A percentile compares a stretch with the other conserved stretches of the same genome.
Conservation (phyloP, 2,329 filamentous ascomycete genomes). For the Aspergillus alliaceus region DNA sequence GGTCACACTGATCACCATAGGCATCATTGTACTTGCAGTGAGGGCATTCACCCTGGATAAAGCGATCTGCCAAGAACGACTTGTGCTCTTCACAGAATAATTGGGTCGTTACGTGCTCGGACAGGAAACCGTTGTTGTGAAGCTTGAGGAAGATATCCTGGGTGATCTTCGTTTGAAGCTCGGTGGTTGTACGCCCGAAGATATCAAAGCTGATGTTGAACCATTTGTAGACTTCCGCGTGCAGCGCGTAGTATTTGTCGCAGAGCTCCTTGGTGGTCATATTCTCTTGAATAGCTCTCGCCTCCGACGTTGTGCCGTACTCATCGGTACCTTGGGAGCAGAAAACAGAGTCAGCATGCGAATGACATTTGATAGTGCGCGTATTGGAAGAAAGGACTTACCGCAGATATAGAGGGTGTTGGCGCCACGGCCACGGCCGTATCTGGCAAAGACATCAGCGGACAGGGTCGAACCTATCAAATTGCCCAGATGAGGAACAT, state of each 20-base stretch:
- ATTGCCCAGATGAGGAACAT: constrained; percentile 82
- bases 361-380: neutral
- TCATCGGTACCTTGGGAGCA: constrained; percentile 62
- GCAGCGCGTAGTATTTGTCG: constrained; percentile 87
- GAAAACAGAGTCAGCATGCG: no score
- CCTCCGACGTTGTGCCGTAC: constrained; percentile 94
- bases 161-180: constrained; percentile 86
- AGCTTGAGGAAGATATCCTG: constrained; percentile 87
- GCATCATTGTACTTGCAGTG: constrained; percentile 65
- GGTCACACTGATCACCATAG: constrained; percentile 72
- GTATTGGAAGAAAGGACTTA: constrained; percentile 28
- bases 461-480: constrained; percentile 84
- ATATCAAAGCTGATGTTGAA: constrained; percentile 94
- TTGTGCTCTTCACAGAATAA: constrained; percentile 74
- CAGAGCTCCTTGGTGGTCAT: constrained; percentile 81
- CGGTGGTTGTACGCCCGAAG: constrained; percentile 88
- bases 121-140: constrained; percentile 83
- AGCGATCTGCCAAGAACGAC: constrained; percentile 78
- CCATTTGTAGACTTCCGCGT: constrained; percentile 92
- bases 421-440: constrained; percentile 64
- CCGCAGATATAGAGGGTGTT: constrained; percentile 85
- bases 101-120: constrained; percentile 83
- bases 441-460: constrained; percentile 75
- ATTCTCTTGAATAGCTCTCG: constrained; percentile 87
- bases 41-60: constrained; percentile 50